phyloP scores from a whole-genome alignment of 352 stramenopile species.

The Phytophthora macrochlamydospora region DNA sequence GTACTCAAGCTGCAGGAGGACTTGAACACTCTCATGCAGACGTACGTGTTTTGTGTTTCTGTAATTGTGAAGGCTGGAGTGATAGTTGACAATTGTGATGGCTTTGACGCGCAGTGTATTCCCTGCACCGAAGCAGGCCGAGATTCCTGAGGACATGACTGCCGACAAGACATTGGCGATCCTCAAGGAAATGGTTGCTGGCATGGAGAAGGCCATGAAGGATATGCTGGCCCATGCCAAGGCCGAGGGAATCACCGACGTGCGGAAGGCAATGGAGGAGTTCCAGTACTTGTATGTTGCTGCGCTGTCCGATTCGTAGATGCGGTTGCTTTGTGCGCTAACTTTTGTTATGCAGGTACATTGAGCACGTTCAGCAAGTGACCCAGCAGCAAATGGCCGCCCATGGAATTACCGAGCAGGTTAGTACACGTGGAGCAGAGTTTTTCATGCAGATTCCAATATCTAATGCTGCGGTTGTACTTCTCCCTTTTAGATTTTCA shows the following conservation, averaged over 20 bases:
- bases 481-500: conserved; percentile 51
- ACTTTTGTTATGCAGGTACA: conserved; percentile 26
- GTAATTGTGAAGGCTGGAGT: background rate
- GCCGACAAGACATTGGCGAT: conserved; percentile 73
- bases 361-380: conserved; percentile 78
- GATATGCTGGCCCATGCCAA: conserved; percentile 77
- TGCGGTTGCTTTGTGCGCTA: background rate
- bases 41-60: conserved; percentile 26
- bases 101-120: conserved; percentile 49
- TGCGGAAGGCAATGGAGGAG: conserved; percentile 70
- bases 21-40: conserved; percentile 73
- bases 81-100: conserved; percentile 11
- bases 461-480: conserved; percentile 3
- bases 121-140: conserved; percentile 49
- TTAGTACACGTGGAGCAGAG: conserved; percentile 13
- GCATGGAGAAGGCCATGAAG: conserved; percentile 80
- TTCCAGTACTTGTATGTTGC: conserved; percentile 67
- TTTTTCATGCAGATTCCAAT: background rate
- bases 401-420: conserved; percentile 64
- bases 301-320: background rate
- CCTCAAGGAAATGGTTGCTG: conserved; percentile 64
- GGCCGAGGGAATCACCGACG: conserved; percentile 75
- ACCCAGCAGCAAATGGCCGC: conserved; percentile 70
- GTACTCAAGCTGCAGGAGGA: conserved; percentile 68
- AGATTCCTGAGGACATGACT: conserved; percentile 73